phyloP scores from a whole-genome alignment of 2,329 filamentous ascomycete genomes.

The Seiridium unicorne region DNA sequence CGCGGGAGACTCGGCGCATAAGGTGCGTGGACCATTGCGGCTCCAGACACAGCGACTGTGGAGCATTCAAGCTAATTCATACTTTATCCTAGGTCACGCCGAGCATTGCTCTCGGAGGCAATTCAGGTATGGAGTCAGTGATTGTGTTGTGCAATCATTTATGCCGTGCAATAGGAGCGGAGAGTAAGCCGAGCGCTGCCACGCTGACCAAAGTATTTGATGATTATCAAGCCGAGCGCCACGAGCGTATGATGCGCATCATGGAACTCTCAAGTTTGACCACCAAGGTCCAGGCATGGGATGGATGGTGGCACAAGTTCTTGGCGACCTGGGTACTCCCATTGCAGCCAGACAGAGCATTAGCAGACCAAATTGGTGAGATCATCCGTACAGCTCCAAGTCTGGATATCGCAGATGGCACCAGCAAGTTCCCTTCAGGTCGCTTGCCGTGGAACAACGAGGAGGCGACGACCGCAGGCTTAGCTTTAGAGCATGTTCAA shows the following conservation, averaged over 20 bases:
- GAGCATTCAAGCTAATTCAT: not conserved
- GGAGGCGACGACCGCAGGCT: not conserved
- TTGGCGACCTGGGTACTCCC: not conserved
- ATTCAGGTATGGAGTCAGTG: conserved; percentile 3
- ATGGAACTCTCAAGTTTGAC: not conserved
- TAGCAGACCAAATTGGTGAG: not conserved
- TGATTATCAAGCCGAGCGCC: conserved; percentile 1
- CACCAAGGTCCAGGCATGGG: not conserved
- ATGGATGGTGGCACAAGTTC: not conserved
- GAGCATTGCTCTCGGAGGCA: conserved; percentile 5
- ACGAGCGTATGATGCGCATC: not conserved
- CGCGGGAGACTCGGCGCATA: conserved; percentile 35
- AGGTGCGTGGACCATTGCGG: conserved; percentile 17
- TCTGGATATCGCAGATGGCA: not conserved
- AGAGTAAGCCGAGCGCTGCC: not conserved
- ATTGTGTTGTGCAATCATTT: conserved; percentile 1
- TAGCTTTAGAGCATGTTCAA: not conserved
- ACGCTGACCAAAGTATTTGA: not conserved
- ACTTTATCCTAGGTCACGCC: not conserved
- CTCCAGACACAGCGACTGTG: not conserved
- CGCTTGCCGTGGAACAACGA: not conserved
- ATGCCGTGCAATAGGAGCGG: not conserved
- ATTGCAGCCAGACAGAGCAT: not conserved
- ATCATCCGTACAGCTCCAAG: not conserved
- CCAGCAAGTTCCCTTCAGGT: not conserved